Conservation (phyloP, 345 rosid genomes). For the Streptanthus diversifolius region DNA sequence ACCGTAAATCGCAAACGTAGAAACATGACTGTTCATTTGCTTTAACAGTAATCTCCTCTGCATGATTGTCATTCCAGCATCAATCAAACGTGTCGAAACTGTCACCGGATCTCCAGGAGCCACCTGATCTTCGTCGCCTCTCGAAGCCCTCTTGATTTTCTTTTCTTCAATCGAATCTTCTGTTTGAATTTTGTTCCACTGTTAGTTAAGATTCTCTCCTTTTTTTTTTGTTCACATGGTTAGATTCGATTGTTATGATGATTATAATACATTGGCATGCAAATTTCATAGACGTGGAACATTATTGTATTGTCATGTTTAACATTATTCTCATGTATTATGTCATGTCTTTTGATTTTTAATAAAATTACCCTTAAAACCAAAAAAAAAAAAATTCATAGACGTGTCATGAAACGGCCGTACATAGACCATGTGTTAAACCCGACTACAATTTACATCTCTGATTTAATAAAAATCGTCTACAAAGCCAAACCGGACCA, state of each 20-base stretch:
- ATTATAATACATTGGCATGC: conserved; percentile 7
- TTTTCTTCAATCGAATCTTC: neutral
- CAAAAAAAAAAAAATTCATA: too few species aligned
- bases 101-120: conserved; percentile 54
- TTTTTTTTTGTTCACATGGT: neutral
- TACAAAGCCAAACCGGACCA: conserved; percentile 27
- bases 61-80: conserved; percentile 56
- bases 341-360: too few species aligned
- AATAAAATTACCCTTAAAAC: too few species aligned
- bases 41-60: conserved; percentile 60
- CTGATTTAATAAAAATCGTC: conserved; percentile 20
- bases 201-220: neutral
- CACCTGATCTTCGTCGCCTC: conserved; percentile 18
- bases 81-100: conserved; percentile 41
- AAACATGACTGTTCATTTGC: conserved; percentile 57
- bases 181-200: neutral
- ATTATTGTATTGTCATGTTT: too few species aligned
- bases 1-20: conserved; percentile 63
- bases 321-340: too few species aligned
- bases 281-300: conserved; percentile 17
- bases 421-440: conserved; percentile 25
- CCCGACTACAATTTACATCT: conserved; percentile 31
- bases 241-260: neutral
- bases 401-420: conserved; percentile 24
- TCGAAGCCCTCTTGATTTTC: conserved; percentile 13